These are phyloP conservation scores for Globisporangium lucens DNA, from an alignment of 352 stramenopile species.

Conservation along the genomic window DNA sequence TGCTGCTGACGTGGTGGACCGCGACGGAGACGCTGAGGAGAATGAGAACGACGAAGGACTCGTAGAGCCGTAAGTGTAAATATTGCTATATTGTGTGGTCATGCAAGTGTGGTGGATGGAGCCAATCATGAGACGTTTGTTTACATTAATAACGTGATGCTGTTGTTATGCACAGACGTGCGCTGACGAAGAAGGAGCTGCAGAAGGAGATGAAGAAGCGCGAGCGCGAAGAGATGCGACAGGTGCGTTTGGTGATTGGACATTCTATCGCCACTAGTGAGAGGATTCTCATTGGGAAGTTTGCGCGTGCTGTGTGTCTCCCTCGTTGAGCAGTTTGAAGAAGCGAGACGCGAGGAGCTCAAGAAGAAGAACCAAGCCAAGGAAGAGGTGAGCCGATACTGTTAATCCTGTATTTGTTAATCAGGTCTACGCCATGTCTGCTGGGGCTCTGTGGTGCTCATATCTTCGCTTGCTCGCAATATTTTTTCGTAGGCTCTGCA, in stretches of 20 bases:
- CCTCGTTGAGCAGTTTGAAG: constrained; percentile 48
- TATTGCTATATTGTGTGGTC: neutral
- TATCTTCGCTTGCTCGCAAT: too few species aligned
- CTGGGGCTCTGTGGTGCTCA: too few species aligned
- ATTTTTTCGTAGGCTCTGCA: constrained; percentile 20
- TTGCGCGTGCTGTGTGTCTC: too few species aligned
- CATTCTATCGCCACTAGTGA: neutral
- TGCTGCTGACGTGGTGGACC: constrained; percentile 9
- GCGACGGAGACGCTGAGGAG: constrained; percentile 23
- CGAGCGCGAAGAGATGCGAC: constrained; percentile 71
- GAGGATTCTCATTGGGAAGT: too few species aligned
- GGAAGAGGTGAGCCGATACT: constrained; percentile 30
- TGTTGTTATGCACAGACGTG: constrained; percentile 21
- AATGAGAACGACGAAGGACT: constrained; percentile 16
- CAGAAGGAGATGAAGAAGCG: constrained; percentile 76
- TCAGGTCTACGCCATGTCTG: neutral
- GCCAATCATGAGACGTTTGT: too few species aligned
- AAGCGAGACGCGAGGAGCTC: constrained; percentile 58
- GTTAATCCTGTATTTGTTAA: too few species aligned
- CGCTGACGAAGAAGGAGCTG: constrained; percentile 75
- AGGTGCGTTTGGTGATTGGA: constrained; percentile 23
- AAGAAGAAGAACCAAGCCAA: constrained; percentile 53
- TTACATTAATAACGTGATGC: neutral
- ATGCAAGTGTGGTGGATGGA: too few species aligned
- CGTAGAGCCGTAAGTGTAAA: constrained; percentile 38